Percentiles rank a stretch among this genome's conserved stretches.
phyloP scores from a whole-genome alignment of 495 filamentous ascomycete genomes.

The Tetracladium setigerum region DNA sequence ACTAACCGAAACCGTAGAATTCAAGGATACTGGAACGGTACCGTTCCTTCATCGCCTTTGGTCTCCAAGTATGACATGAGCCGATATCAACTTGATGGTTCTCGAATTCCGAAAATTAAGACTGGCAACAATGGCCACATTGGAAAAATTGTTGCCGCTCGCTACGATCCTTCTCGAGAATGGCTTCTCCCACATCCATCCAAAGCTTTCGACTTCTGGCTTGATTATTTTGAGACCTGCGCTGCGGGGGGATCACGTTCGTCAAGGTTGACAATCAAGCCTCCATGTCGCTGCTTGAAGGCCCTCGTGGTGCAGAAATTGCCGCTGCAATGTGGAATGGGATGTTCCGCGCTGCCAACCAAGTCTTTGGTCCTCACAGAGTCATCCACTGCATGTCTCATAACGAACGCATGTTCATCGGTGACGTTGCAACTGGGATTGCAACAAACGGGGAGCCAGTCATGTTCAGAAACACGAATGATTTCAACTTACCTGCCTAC shows the following conservation, averaged over 20 bases:
- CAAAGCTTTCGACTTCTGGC: slow-evolving; percentile 5
- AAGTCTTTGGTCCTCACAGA: slow-evolving; percentile 6
- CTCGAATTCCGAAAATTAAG: too few relatives aligned
- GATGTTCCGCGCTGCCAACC: slow-evolving; percentile 5
- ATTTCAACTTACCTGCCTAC: not conserved
- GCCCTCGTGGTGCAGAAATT: slow-evolving; percentile 1
- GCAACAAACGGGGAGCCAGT: slow-evolving; percentile 3
- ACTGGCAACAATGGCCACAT: too few relatives aligned
- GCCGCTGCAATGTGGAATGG: slow-evolving; percentile 9
- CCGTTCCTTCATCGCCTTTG: slow-evolving; percentile 1
- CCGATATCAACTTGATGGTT: not conserved
- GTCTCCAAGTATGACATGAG: slow-evolving; percentile 8
- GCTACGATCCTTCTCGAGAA: not conserved
- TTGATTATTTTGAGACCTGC: slow-evolving; percentile 6
- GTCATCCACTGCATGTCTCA: slow-evolving; percentile 10
- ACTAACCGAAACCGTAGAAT: not conserved
- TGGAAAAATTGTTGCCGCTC: too few relatives aligned
- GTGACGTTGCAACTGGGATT: slow-evolving; percentile 6
- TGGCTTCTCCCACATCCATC: slow-evolving; percentile 5
- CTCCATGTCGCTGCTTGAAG: slow-evolving; percentile 3
- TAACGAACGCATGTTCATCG: slow-evolving; percentile 7
- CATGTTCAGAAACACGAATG: slow-evolving; percentile 7
- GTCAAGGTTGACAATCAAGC: slow-evolving; percentile 9
- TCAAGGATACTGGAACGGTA: slow-evolving; percentile 5
- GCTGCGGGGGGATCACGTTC: slow-evolving; percentile 4